Base-by-base conservation (phyloP, 108 stramenopile species). In the Ochromonas danica region DNA sequence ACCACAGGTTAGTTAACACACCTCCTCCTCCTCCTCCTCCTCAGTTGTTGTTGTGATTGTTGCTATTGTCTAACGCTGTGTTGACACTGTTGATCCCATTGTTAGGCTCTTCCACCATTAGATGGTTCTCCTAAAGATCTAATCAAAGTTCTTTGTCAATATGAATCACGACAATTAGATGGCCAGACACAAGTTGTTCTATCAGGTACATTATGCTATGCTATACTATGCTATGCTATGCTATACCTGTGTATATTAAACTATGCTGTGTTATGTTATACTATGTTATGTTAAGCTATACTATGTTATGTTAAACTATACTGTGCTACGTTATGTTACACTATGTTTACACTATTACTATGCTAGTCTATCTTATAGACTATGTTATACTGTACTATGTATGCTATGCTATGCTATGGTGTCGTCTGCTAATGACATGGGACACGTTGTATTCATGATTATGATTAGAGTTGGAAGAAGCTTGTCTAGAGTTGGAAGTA, bases 1-100 rank as follows among this genome's bases (percentile, higher is more conserved):
- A 1, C 82, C 91, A 3, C 94, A 93, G 81, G 45, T 51, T 14
- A 22, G n/a, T n/a, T n/a, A 77, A 86, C 71, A 89, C 83, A 61
- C 84, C 88, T 10, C 51, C 41, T n/a, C n/a, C n/a, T n/a, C n/a
- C n/a, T n/a, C n/a, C n/a, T n/a, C n/a, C n/a, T n/a, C n/a, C n/a
- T n/a, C n/a, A n/a, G n/a, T n/a, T n/a, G n/a, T n/a, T n/a, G n/a
- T n/a, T n/a, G n/a, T n/a, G n/a, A n/a, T n/a, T n/a, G n/a, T n/a
- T n/a, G n/a, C n/a, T n/a, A n/a, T n/a, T n/a, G n/a, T n/a, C n/a
- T n/a, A n/a, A n/a, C n/a, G n/a, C n/a, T n/a, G n/a, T n/a, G n/a
- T n/a, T n/a, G n/a, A n/a, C n/a, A n/a, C n/a, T n/a, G n/a, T n/a
- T n/a, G n/a, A n/a, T n/a, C n/a, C n/a, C n/a, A n/a, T 14, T 51